Base-by-base conservation (phyloP, 345 rosid genomes). In the Sonneratia alba region DNA sequence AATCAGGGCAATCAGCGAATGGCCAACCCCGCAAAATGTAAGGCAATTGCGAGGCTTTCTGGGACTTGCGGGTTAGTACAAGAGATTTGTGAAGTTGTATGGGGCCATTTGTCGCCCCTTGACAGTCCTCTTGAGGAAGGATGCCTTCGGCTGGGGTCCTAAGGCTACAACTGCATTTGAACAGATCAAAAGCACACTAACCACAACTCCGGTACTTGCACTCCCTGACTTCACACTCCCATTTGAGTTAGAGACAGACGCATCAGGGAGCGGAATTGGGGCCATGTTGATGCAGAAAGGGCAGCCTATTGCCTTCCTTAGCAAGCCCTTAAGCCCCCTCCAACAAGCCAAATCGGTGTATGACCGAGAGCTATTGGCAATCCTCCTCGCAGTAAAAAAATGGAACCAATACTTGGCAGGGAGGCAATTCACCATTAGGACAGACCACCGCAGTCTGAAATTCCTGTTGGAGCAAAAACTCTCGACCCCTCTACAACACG, bases 171-270 rank as follows among this genome's bases (percentile, higher is more conserved):
- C 6, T 6, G 72, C 68, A 0, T 74, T 74, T 22, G 15, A 7
- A 6, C 36, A 40, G 7, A 22, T 73, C 2, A 66, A 73, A 27
- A 10, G 3, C 27, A 27, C 51, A 0, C 24, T 68, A 34, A 69
- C 55, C 1, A 15, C 22, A 5, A 15, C 71, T 9, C 71, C 62
- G 1, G 64, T 69, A 0, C 32, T 74, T 16, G 38, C 49, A 8
- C 6, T 68, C n/a, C 67, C 72, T 0, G 55, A 74, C 27, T 74
- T 34, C 22, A 1, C 21, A 13, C 40, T 55, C 11, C 11, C 8
- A 0, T 74, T 74, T 12, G 24, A 27, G 14, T 12, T 74, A 0
- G 72, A 74, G 42, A 74, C 59, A n/a, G n/a, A n/a, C n/a, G n/a
- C n/a, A n/a, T n/a, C n/a, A n/a, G n/a, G n/a, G n/a, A n/a, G n/a